Base-by-base conservation (phyloP, 176 grass and related monocot genomes). In the Hordeum marinum region DNA sequence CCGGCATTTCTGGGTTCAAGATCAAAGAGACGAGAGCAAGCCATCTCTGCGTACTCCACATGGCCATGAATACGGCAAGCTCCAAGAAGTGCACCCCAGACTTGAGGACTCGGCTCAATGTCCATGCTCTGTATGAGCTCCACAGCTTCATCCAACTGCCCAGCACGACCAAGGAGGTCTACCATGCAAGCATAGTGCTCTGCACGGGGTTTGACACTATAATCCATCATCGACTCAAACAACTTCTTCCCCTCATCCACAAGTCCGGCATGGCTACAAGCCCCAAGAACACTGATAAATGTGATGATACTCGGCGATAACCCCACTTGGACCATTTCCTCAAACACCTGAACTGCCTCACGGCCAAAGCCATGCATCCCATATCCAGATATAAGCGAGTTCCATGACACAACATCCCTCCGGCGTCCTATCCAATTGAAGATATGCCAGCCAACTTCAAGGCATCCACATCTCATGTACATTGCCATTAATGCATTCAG, bases 1-100 rank as follows among this genome's bases (percentile, higher is more conserved):
- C 93, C 96, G 12, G 96, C 88, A 90, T 98, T 98, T 48, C 43
- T 76, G 11, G 96, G 96, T 76, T 98, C 96, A 29, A 95, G 93
- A 46, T 98, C 83, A 37, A 98, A 94, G 21, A 98, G 89, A 87
- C 50, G 89, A 54, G 85, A 87, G 55, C 91, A 98, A 31, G 96
- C 93, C 89, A 91, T 82, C 91, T 94, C 93, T 1, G 87, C 91
- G 35, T 91, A 92, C 77, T 98, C 91, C 41, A 94, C 89, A 71
- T 92, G 85, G 17, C 80, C 77, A 88, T 92, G 91, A 60, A 95
- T 95, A 57, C 96, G 83, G 76, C 93, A 98, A 42, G 93, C 93
- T 74, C 93, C 96, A 57, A 95, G 88, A 67, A 98, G 93, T 29
- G 93, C 84, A 27, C 91, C 93, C 96, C 93, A 98, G 0, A 94